Percentiles rank a stretch among this genome's conserved stretches.
Conservation (phyloP, 495 filamentous ascomycete genomes). For the Talaromyces borbonicus region DNA sequence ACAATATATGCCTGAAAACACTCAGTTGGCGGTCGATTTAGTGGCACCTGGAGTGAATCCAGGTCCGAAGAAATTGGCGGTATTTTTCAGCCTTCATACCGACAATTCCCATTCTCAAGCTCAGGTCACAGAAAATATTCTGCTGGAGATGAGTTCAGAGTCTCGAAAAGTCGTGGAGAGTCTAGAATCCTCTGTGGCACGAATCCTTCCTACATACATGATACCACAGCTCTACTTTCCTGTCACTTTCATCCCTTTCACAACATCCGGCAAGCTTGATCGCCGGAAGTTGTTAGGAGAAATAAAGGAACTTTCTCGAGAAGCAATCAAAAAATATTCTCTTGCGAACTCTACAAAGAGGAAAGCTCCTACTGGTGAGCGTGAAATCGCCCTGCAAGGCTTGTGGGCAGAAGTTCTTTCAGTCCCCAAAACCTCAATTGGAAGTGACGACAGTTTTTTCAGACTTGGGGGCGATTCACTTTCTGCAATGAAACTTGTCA, state of each 20-base stretch:
- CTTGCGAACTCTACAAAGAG: constrained; percentile 23
- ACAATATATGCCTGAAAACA: constrained; percentile 19
- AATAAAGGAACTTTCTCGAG: constrained; percentile 29
- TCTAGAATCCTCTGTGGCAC: constrained; percentile 23
- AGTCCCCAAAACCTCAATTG: constrained; percentile 29
- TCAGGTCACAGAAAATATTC: constrained; percentile 10
- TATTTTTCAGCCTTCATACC: constrained; percentile 29
- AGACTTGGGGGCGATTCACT: constrained; percentile 46
- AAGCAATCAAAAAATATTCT: constrained; percentile 29
- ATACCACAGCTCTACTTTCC: constrained; percentile 54
- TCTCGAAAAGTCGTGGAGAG: constrained; percentile 23
- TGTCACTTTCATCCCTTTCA: constrained; percentile 42
- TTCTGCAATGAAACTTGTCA: constrained; percentile 45
- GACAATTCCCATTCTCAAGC: constrained; percentile 14
- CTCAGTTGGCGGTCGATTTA: constrained; percentile 34
- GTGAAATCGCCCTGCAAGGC: constrained; percentile 22
- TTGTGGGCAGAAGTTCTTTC: constrained; percentile 31
- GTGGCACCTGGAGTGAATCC: constrained; percentile 26
- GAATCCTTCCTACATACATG: constrained; percentile 45
- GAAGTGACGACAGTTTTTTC: constrained; percentile 41
- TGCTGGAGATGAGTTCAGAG: constrained; percentile 24
- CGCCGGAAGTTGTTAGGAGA: constrained; percentile 42
- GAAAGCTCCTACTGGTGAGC: constrained; percentile 16
- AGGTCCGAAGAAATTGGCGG: constrained; percentile 29
- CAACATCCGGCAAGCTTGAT: constrained; percentile 52